A percentile compares a stretch with the other conserved stretches of the same genome.
These are phyloP conservation scores for Chrysochromulina tobinii DNA, from an alignment of 78 protist species.

Conservation along the genomic window DNA sequence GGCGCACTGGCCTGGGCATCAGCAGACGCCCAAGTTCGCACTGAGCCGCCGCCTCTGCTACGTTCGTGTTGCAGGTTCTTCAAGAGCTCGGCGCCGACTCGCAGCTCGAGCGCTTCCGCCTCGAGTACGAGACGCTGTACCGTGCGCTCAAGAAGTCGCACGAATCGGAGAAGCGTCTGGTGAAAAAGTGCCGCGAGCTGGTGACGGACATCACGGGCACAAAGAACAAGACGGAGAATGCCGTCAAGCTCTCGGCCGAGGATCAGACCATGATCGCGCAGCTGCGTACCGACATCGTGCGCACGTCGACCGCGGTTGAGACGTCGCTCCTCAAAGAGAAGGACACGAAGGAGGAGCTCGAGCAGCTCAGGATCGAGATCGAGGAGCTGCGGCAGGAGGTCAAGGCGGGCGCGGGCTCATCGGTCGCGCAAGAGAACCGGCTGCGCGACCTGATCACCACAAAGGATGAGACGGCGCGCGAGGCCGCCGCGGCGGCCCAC, in stretches of 20 bases:
- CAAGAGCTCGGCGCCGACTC: constrained; percentile 73
- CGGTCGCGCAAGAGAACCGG: constrained; percentile 71
- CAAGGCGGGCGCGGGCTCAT: constrained; percentile 75
- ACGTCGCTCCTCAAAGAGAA: constrained; percentile 81
- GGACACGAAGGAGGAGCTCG: constrained; percentile 77
- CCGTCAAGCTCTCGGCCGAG: constrained; percentile 71
- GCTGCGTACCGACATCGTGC: constrained; percentile 79
- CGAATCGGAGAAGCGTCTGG: constrained; percentile 82
- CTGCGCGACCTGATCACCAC: constrained; percentile 69
- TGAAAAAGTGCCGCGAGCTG: constrained; percentile 69
- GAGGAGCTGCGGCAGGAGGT: constrained; percentile 58
- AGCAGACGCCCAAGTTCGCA: too few species aligned
- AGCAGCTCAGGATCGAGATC: constrained; percentile 72
- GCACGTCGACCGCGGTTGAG: constrained; percentile 83
- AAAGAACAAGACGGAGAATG: constrained; percentile 68
- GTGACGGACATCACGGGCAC: constrained; percentile 66
- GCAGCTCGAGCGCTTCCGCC: constrained; percentile 72
- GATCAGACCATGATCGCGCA: constrained; percentile 77
- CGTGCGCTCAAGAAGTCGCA: constrained; percentile 81
- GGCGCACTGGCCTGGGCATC: too few species aligned
- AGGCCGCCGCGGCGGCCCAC: background rate
- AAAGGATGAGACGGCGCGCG: constrained; percentile 73
- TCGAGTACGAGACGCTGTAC: constrained; percentile 78
- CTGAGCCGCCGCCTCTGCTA: too few species aligned
- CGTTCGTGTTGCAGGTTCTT: constrained; percentile 39